Evolutionary conservation across 305 asterid species (phyloP).

Genomic region (Rubia peregrina): DNA sequence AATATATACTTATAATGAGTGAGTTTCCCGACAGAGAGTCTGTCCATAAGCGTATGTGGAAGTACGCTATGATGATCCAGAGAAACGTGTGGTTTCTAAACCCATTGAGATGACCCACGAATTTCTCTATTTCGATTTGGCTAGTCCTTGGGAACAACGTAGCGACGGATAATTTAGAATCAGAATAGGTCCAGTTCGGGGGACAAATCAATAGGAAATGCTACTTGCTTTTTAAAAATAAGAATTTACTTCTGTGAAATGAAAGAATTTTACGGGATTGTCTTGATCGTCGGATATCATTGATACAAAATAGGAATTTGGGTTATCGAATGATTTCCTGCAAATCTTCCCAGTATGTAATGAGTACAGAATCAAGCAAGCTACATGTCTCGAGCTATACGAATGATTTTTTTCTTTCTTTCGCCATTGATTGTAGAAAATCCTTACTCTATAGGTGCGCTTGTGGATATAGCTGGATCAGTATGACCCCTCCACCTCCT

Average conservation of each 20-base stretch:
- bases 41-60: no score
- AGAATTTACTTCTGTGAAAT: background rate
- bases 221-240: background rate
- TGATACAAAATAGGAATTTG: slow-evolving; percentile 1
- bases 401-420: no score
- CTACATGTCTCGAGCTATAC: no score
- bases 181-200: background rate
- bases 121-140: background rate
- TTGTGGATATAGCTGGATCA: no score
- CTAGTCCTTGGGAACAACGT: slow-evolving; percentile 6
- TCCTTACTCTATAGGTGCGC: no score
- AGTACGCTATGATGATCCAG: slow-evolving; percentile 5
- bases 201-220: slow-evolving; percentile 2
- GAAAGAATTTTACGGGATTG: background rate
- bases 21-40: no score
- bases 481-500: no score
- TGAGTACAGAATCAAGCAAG: no score
- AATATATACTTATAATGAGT: no score
- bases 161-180: background rate
- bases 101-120: background rate
- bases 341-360: no score
- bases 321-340: background rate
- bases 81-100: background rate
- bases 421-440: no score
- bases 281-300: background rate